Conservation (phyloP, 495 filamentous ascomycete species). For the Trichoderma orchidacearum region DNA sequence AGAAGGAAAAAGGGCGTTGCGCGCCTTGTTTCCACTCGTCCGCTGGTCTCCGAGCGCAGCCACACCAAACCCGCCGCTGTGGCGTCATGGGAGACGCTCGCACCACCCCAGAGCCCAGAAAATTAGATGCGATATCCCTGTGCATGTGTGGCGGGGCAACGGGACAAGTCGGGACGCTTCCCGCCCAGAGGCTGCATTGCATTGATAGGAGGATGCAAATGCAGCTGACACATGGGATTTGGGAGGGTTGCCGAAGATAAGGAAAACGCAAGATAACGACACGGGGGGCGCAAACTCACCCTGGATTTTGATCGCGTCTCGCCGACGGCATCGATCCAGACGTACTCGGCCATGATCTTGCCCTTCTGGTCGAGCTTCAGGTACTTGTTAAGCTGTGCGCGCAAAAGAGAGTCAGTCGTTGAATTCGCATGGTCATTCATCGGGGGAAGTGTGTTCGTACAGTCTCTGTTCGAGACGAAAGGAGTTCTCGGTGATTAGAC, state of each 20-base stretch:
- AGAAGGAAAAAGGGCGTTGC: no score
- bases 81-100: background rate
- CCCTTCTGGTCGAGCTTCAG: conserved; percentile 81
- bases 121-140: background rate
- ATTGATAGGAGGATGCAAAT: background rate
- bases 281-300: conserved; percentile 50
- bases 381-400: conserved; percentile 74
- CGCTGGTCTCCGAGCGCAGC: background rate
- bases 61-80: background rate
- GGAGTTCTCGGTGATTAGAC: no score
- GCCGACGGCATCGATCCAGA: conserved; percentile 83
- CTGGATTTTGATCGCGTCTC: conserved; percentile 81
- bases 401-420: conserved; percentile 9
- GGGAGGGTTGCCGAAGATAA: conserved; percentile 9
- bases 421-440: background rate
- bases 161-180: background rate
- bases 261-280: background rate
- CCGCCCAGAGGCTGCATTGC: background rate
- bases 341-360: conserved; percentile 79
- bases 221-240: conserved; percentile 4
- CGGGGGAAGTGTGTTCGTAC: background rate
- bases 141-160: background rate
- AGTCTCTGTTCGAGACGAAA: background rate
- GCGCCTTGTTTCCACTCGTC: no score
- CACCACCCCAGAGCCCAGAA: background rate